Base-by-base conservation (phyloP, 1,139 yeast species). In the Candida sanyaensis region DNA sequence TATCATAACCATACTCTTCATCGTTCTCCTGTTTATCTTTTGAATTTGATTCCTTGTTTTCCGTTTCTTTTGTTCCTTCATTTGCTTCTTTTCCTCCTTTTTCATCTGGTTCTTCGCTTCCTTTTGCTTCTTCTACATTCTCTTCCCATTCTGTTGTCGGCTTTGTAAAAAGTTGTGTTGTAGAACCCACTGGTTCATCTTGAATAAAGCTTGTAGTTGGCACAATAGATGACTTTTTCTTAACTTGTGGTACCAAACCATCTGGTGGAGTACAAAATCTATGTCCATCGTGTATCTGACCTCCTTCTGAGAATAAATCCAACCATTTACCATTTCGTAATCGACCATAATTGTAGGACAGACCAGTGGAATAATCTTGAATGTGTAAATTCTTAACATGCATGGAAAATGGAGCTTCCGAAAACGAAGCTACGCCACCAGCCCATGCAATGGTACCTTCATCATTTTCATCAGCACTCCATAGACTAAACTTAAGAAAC, bases 401-500 rank as follows among this genome's bases (percentile, higher is more conserved):
- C 78, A 73, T 73, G 9, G 57, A 52, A 53, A 67, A 74, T 0
- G 80, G 80, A 29, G 65, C 59, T 31, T 63, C 54, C 1, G 51
- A 43, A 54, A 68, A 74, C 51, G 68, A 64, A 6, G 77, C 65
- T 10, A 49, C 24, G 1, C 78, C 80, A 0, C 78, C 78, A 0
- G 77, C 72, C 79, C 78, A 74, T 26, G 58, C 52, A 21, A 72
- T 68, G 10, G 79, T 75, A 2, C 76, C 78, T 17, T 55, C 54
- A 13, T 60, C 59, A 49, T 73, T 73, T 23, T 50, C 47, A 11
- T 59, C 61, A 0, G 78, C 79, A 5, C 75, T 77, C 78, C 78
- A 74, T 30, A 73, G 53, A 55, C 77, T 69, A 32, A 73, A 55
- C 46, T 62, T 65, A n/a, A 73, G 55, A 6, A 61, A 60, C 76